Conservation (phyloP, 2,329 filamentous ascomycete genomes). For the Grosmannia clavigera region DNA sequence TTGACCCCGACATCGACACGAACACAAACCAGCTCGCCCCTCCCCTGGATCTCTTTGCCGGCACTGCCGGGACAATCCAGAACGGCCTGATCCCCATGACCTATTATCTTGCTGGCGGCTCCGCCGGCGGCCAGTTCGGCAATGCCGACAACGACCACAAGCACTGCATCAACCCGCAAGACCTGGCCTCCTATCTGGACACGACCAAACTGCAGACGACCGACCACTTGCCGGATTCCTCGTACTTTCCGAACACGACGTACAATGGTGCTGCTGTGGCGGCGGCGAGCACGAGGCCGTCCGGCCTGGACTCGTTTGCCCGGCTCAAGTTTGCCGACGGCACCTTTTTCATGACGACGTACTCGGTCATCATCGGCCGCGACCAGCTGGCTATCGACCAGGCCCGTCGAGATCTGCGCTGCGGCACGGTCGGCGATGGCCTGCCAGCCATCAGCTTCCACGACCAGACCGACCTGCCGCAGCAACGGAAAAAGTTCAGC, state of each 20-base stretch:
- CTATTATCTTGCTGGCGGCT: background rate
- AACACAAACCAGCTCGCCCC: background rate
- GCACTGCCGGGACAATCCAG: background rate
- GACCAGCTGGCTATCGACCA: conserved; percentile 49
- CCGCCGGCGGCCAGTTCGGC: background rate
- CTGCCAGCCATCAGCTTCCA: background rate
- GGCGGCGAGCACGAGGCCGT: background rate
- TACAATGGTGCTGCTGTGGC: too few species aligned
- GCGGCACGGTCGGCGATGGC: conserved; percentile 8
- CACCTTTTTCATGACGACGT: conserved; percentile 67
- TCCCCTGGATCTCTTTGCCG: background rate
- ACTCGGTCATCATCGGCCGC: conserved; percentile 58
- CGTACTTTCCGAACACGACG: too few species aligned
- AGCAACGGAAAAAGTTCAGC: conserved; percentile 34
- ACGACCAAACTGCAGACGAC: too few species aligned
- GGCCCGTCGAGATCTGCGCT: conserved; percentile 38
- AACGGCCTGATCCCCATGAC: background rate
- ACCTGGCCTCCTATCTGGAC: background rate
- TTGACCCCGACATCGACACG: background rate
- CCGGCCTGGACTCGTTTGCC: conserved; percentile 40
- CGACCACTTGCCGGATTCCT: too few species aligned
- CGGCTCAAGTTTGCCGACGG: conserved; percentile 61
- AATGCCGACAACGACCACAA: background rate
- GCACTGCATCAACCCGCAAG: background rate
- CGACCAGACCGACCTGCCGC: background rate